Base-by-base conservation (phyloP, 805 yeast genomes). In the Hanseniaspora guilliermondii region DNA sequence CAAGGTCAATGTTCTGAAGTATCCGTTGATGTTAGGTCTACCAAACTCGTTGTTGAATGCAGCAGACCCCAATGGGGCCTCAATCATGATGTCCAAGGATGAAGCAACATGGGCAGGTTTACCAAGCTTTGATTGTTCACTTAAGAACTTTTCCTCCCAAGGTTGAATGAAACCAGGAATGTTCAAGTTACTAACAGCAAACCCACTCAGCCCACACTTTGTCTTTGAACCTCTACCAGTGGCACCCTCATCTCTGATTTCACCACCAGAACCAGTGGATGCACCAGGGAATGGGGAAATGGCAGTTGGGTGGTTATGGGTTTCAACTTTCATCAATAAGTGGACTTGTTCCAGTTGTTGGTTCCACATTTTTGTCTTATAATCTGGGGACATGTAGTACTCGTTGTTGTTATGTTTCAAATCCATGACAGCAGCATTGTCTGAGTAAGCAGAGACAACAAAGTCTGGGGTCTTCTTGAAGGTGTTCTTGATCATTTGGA, bases 181-280 rank as follows among this genome's bases (percentile, higher is more conserved):
- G 59, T 79, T 75, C 68, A 93, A 76, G 70, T 93, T 97, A 39
- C 95, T 83, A 22, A 88, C 96, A 11, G 94, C 78, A 70, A 82
- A 93, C 8, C 99, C 99, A 41, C 95, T 76, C 58, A 93, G 75
- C 54, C 99, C 99, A 65, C 97, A 95, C 71, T 93, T 91, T 44
- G 97, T 80, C 69, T 87, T 87, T 25, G 97, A 91, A 46, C 99
- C 99, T 68, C 97, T 81, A 59, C 99, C 99, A 25, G 93, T 96
- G 32, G 99, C 98, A 72, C 97, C 98, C 73, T 93, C 99, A 70
- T 93, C 99, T 76, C 99, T 86, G 64, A 93, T 93, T 72, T 93
- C 99, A 74, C 99, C 99, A 68, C 99, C 99, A 11, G 97, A 89
- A 59, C 99, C 99, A 14, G 99, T 93, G 42, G 99, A 95, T 33